These are phyloP conservation scores for Pythium angustatum DNA, from an alignment of 352 stramenopile species.

Conservation along the genomic window DNA sequence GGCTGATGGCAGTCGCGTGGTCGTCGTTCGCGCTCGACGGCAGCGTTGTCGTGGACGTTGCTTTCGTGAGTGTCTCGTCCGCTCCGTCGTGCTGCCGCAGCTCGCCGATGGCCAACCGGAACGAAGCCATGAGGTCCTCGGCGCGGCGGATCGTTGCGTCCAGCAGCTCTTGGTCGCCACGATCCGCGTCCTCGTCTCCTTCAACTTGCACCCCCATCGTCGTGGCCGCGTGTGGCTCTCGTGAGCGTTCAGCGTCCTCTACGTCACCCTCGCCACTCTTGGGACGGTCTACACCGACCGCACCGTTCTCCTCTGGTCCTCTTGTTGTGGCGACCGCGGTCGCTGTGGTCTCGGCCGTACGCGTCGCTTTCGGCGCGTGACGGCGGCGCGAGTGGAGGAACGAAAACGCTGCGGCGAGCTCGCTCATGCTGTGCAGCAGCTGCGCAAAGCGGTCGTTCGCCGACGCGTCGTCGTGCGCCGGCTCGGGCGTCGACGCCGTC, in stretches of 20 bases:
- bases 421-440: conserved; percentile 22
- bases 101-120: conserved; percentile 22
- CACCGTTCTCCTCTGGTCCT: background rate
- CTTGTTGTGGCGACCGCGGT: background rate
- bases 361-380: conserved; percentile 1
- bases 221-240: background rate
- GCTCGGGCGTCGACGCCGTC: background rate
- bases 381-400: conserved; percentile 29
- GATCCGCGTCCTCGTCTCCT: background rate
- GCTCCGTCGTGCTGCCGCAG: background rate
- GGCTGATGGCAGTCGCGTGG: background rate
- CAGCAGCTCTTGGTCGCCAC: conserved; percentile 8
- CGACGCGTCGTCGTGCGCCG: background rate
- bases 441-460: conserved; percentile 20
- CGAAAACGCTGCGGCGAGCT: conserved; percentile 25
- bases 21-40: background rate
- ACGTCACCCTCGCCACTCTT: too few relatives aligned
- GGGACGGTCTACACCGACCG: background rate
- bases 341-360: background rate
- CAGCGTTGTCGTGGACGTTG: conserved; percentile 26
- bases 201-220: background rate
- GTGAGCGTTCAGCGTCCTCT: too few relatives aligned
- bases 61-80: conserved; percentile 17
- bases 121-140: conserved; percentile 26
- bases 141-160: conserved; percentile 22